Percentiles rank a stretch among this genome's conserved stretches.
phyloP scores from a whole-genome alignment of 2,329 filamentous ascomycete species.

The Curvularia lunata region DNA sequence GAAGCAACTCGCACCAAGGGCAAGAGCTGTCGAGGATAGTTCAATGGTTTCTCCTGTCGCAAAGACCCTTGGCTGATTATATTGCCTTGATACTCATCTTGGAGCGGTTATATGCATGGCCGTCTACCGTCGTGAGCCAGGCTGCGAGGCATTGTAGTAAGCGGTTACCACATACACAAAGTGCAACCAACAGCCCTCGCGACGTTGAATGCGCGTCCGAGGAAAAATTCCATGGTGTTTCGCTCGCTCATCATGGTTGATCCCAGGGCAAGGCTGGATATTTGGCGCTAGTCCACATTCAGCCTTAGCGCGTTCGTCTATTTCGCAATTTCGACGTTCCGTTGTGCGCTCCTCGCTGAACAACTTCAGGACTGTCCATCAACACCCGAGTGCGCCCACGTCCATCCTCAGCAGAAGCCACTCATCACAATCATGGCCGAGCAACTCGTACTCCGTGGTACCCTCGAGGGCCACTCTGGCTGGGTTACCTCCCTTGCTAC shows the following conservation, averaged over 20 bases:
- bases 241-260: not conserved
- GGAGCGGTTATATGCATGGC: not conserved
- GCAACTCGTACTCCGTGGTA: slow-evolving; percentile 94
- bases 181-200: not conserved
- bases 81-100: not conserved
- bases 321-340: slow-evolving; percentile 18
- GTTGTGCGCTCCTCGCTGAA: slow-evolving; percentile 21
- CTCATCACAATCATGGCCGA: slow-evolving; percentile 72
- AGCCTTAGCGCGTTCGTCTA: slow-evolving; percentile 13
- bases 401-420: slow-evolving; percentile 45
- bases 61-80: not conserved
- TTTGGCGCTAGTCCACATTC: slow-evolving; percentile 1
- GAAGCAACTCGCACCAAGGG: not conserved
- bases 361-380: slow-evolving; percentile 34
- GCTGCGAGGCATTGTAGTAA: not conserved
- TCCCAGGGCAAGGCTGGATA: not conserved
- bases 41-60: not conserved
- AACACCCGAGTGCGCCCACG: slow-evolving; percentile 41
- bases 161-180: not conserved
- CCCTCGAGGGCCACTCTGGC: slow-evolving; percentile 98
- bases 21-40: not conserved
- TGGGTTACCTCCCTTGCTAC: slow-evolving; percentile 99
- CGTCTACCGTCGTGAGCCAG: not conserved
- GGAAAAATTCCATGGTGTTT: not conserved
- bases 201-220: not conserved